Evolutionary conservation across 495 filamentous ascomycete genomes (phyloP).

Genomic region (Neurospora hispaniola): DNA sequence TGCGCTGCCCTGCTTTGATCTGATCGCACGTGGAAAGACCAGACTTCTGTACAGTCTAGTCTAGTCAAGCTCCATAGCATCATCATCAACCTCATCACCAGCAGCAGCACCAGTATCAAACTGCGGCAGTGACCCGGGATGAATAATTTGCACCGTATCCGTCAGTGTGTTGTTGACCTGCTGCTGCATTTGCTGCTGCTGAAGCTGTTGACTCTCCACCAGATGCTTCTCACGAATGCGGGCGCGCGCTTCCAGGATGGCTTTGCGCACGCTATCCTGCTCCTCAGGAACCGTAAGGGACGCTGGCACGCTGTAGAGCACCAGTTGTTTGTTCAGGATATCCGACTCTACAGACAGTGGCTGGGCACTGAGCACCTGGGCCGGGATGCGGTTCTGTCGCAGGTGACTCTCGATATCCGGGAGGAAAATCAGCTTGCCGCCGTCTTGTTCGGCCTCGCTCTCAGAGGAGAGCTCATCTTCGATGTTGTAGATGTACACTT

Average conservation of each 20-base stretch:
- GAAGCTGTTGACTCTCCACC: conserved; percentile 7
- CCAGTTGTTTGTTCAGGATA: conserved; percentile 51
- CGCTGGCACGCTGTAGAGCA: conserved; percentile 70
- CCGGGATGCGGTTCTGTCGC: conserved; percentile 47
- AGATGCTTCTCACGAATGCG: conserved; percentile 44
- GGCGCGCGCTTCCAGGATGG: conserved; percentile 71
- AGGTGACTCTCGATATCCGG: conserved; percentile 77
- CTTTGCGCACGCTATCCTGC: conserved; percentile 72
- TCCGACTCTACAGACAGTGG: conserved; percentile 25
- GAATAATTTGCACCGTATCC: not conserved
- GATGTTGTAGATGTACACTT: conserved; percentile 81
- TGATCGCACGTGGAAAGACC: not conserved
- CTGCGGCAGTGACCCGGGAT: not conserved
- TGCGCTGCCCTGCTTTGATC: not conserved
- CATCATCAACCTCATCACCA: conserved; percentile 35
- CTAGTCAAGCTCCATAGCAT: conserved; percentile 65
- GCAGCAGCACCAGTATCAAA: not conserved
- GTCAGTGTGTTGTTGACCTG: not conserved
- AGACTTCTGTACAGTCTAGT: not conserved
- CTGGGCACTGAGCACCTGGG: conserved; percentile 43
- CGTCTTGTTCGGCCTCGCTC: conserved; percentile 35
- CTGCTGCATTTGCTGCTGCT: not conserved
- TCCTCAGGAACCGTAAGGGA: conserved; percentile 68
- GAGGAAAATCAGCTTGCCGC: conserved; percentile 56
- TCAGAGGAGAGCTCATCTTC: conserved; percentile 78